These are phyloP conservation scores for Penicillium argentinense DNA, from an alignment of 495 filamentous ascomycete genomes.

Conservation along the genomic window DNA sequence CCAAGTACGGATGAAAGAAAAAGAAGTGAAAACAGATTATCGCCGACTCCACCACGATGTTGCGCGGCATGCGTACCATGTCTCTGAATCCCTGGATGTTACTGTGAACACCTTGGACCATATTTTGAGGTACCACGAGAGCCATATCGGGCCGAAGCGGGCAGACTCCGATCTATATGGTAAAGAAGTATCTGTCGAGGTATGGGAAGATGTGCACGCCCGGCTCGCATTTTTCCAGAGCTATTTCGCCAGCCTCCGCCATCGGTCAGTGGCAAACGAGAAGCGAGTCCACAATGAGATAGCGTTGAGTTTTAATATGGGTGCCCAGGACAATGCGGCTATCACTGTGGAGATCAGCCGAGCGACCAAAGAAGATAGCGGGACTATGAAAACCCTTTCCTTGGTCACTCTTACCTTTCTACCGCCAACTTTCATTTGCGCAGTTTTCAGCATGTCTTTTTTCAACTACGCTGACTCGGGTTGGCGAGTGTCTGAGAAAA, in stretches of 20 bases:
- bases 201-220: conserved; percentile 17
- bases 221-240: conserved; percentile 32
- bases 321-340: conserved; percentile 35
- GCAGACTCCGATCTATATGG: background rate
- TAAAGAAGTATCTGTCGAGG: background rate
- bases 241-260: conserved; percentile 36
- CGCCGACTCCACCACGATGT: conserved; percentile 42
- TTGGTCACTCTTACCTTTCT: conserved; percentile 29
- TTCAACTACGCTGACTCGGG: conserved; percentile 21
- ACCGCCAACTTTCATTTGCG: conserved; percentile 36
- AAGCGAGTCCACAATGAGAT: conserved; percentile 41
- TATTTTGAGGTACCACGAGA: conserved; percentile 30
- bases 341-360: conserved; percentile 30
- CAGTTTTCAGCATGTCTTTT: conserved; percentile 32
- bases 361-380: too few relatives aligned
- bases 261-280: conserved; percentile 35
- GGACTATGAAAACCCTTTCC: conserved; percentile 25
- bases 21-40: conserved; percentile 13
- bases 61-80: conserved; percentile 43
- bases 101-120: conserved; percentile 27
- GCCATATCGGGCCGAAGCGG: background rate
- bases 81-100: conserved; percentile 40
- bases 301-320: conserved; percentile 29
- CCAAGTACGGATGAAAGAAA: conserved; percentile 17
- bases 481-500: conserved; percentile 26